Percentiles rank a stretch among this genome's conserved stretches.
Conservation (phyloP, 2,329 filamentous ascomycete genomes). For the Cytospora mali region DNA sequence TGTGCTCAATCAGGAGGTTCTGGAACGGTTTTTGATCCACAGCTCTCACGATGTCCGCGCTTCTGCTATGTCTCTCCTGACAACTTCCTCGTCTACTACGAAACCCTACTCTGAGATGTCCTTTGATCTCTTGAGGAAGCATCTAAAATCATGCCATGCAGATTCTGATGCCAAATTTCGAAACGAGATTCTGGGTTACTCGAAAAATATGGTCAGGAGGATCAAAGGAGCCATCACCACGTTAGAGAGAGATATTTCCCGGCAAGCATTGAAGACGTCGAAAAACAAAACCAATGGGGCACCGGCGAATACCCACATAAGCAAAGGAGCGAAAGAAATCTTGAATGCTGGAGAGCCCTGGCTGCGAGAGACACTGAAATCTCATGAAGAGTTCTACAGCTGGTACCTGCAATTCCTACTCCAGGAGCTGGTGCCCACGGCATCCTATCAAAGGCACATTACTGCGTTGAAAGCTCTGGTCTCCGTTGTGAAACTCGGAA, state of each 20-base stretch:
- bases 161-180: constrained; percentile 87
- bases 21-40: constrained; percentile 58
- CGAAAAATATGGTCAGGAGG: constrained; percentile 76
- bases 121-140: constrained; percentile 63
- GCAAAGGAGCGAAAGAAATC: constrained; percentile 20
- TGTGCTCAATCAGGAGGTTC: constrained; percentile 44
- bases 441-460: constrained; percentile 89
- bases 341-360: constrained; percentile 21
- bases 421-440: constrained; percentile 74
- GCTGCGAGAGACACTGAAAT: constrained; percentile 44
- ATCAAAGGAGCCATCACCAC: constrained; percentile 67
- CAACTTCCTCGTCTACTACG: constrained; percentile 74
- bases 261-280: constrained; percentile 33
- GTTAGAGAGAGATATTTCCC: constrained; percentile 49
- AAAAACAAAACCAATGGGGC: not conserved
- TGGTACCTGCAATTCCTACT: constrained; percentile 77
- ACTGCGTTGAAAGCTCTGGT: constrained; percentile 73
- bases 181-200: constrained; percentile 75
- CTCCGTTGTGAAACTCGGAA: constrained; percentile 68
- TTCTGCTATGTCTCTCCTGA: constrained; percentile 78
- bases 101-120: constrained; percentile 68
- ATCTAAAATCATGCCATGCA: constrained; percentile 73
- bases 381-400: constrained; percentile 66
- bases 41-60: constrained; percentile 69
- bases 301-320: constrained; percentile 20